Evolutionary conservation across 768 basidiomycete species (phyloP), one percentile per base, ranked within the genome.

Genomic region (Tylopilus plumbeoviolaceoides): DNA sequence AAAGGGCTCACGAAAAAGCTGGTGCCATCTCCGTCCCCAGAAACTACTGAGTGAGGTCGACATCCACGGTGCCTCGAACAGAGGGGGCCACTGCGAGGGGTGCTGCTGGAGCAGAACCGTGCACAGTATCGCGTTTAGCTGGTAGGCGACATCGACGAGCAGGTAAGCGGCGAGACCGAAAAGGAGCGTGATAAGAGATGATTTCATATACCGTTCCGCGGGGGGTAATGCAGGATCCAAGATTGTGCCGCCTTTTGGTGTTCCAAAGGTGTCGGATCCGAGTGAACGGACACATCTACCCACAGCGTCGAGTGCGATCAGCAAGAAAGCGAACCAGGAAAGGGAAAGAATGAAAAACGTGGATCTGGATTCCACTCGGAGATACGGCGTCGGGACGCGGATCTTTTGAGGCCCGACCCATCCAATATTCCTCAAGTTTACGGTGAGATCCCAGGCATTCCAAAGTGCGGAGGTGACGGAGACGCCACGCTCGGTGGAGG

Each of bases 1-100:
- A 59, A 88, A 87, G 36, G 66, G 60, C 41, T 82, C 76, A 9
- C 85, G 76, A 60, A 86, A 84, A 5, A 81, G 54, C 59, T 87
- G 85, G 58, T 89, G 87, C 87, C 87, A 89, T n/a, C 77, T 69
- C 50, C 55, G 63, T 4, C 76, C 72, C 87, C 87, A 89, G 51
- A 84, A 80, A 21, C 82, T 76, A 36, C 70, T 64, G n/a, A 89
- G 66, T 5, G 84, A 86, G 3, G 79, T 80, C 0, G 81, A 64
- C 10, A 63, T 36, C 78, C 79, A 87, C 5, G 87, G 87, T 6
- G 68, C 47, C 49, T 78, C 70, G 64, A 86, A 85, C 23, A 82
- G 53, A 2, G 83, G 85, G 0, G 86, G 87, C 84, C 84, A 87
- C 45, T 80, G 73, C 0, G 68, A 70, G 0, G 78, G 76, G 43